Percentiles rank a stretch among this genome's conserved stretches.
Evolutionary conservation across 305 asterid genomes (phyloP).

Genomic region (Rubia peregrina): DNA sequence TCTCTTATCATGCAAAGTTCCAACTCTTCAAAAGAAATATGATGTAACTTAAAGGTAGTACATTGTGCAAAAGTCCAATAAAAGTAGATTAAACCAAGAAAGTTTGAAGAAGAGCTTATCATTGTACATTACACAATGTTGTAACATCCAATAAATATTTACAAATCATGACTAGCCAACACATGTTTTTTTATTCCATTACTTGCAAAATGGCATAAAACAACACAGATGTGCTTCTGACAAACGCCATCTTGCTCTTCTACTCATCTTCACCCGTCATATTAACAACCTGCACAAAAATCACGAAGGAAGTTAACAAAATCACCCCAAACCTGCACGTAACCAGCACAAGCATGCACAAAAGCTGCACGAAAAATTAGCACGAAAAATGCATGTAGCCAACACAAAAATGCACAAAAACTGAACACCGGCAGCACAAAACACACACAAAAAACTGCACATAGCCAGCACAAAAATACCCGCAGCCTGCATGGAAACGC

Average conservation of each 20-base stretch:
- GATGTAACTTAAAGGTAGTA: background rate
- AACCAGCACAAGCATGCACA: background rate
- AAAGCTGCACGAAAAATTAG: background rate
- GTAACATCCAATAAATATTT: constrained; percentile 7
- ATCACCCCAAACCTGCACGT: constrained; percentile 36
- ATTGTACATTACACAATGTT: background rate
- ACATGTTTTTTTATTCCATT: constrained; percentile 20
- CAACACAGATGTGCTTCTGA: constrained; percentile 23
- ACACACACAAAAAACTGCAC: constrained; percentile 34
- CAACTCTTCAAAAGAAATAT: background rate
- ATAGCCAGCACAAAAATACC: background rate
- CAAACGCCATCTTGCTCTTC: constrained; percentile 18
- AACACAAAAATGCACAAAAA: constrained; percentile 21
- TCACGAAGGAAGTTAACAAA: constrained; percentile 30
- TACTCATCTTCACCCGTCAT: constrained; percentile 22
- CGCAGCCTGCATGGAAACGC: background rate
- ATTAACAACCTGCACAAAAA: constrained; percentile 20
- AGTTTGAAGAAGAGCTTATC: background rate
- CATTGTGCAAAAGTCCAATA: background rate
- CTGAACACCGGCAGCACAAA: constrained; percentile 14
- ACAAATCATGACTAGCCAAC: constrained; percentile 11
- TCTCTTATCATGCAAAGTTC: background rate
- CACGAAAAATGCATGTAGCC: constrained; percentile 28
- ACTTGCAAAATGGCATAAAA: constrained; percentile 29
- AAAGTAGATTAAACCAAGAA: background rate